Evolutionary conservation across 1,139 yeast genomes (phyloP), one percentile per base, ranked within the genome.

Genomic region (Hansenula anomala): DNA sequence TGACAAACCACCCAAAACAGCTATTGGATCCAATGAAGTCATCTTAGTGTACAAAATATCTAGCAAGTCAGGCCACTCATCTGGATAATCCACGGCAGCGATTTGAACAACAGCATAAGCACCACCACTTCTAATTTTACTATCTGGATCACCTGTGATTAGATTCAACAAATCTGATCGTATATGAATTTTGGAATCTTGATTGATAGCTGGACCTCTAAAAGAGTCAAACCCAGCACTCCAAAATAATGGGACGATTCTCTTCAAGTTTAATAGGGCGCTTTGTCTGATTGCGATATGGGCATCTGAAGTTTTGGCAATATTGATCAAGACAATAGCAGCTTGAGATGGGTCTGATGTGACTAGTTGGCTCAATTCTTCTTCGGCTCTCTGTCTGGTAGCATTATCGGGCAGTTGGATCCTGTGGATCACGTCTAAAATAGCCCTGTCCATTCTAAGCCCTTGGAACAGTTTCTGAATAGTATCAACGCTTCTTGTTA

Each of bases 71-170:
- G 97, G 96, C 97, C 97, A 92, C 55, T 88, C 95, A 53, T 92
- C 97, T 0, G 98, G 98, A 55, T 78, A 90, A 55, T 92, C 98
- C 1, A 82, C 85, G 1, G 87, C 84, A 1, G 96, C 90, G 19
- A 92, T 85, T 52, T 85, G 95, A 2, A 86, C 85, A 20, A 88
- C 75, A 13, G 87, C 81, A 48, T 87, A 80, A 1, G 92, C 79
- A 3, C 85, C 76, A 36, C 86, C 75, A 28, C 72, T 73, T 43
- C 89, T 67, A 15, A 89, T 64, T 52, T 83, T 84, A n/a, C 83
- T 67, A 44, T 74, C 72, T 0, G 67, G 56, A 14, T 75, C 69
- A 9, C 71, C 57, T 1, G 75, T 63, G n/a, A 83, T 71, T 30
- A 86, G 58, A 10, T 59, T 49, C 37, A 90, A 49, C 38, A 89